Percentiles rank a stretch among this genome's conserved stretches.
Evolutionary conservation across 2,329 filamentous ascomycete genomes (phyloP).

Genomic region (Ophiostoma himal-ulmi): DNA sequence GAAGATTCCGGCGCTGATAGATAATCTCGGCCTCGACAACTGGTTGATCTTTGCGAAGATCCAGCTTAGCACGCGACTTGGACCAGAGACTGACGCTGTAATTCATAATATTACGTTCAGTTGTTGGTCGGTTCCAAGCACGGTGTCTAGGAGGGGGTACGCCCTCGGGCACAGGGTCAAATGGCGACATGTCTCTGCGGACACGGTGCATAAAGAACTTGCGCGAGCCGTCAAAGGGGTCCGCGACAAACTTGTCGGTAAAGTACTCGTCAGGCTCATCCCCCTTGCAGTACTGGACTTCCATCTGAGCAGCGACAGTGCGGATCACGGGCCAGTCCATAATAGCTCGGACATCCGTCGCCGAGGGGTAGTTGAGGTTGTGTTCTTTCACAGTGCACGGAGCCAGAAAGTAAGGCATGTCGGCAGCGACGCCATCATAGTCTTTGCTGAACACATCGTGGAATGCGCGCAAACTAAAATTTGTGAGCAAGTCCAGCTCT

Average conservation of each 20-base stretch:
- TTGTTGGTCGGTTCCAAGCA: constrained; percentile 36
- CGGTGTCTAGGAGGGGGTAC: constrained; percentile 45
- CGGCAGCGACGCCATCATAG: constrained; percentile 57
- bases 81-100: constrained; percentile 75
- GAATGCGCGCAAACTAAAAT: constrained; percentile 72
- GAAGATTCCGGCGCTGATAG: constrained; percentile 71
- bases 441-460: constrained; percentile 83
- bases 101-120: constrained; percentile 61
- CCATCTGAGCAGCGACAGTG: constrained; percentile 14
- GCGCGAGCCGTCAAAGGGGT: constrained; percentile 57
- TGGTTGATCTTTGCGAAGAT: constrained; percentile 64
- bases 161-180: constrained; percentile 57
- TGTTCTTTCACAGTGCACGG: constrained; percentile 42
- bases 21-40: constrained; percentile 73
- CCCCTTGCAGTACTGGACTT: constrained; percentile 38
- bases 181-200: constrained; percentile 54
- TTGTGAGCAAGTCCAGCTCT: constrained; percentile 50
- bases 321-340: constrained; percentile 55
- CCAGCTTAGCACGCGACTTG: constrained; percentile 47
- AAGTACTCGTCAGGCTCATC: constrained; percentile 42
- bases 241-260: constrained; percentile 48
- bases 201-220: constrained; percentile 53
- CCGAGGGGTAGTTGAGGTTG: constrained; percentile 24
- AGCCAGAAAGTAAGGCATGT: constrained; percentile 78
- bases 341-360: constrained; percentile 30